Percentiles rank a stretch among this genome's conserved stretches.
These are phyloP conservation scores for Mortierella sp. DNA, from an alignment of 371 early-diverging fungal genomes.

Conservation along the genomic window DNA sequence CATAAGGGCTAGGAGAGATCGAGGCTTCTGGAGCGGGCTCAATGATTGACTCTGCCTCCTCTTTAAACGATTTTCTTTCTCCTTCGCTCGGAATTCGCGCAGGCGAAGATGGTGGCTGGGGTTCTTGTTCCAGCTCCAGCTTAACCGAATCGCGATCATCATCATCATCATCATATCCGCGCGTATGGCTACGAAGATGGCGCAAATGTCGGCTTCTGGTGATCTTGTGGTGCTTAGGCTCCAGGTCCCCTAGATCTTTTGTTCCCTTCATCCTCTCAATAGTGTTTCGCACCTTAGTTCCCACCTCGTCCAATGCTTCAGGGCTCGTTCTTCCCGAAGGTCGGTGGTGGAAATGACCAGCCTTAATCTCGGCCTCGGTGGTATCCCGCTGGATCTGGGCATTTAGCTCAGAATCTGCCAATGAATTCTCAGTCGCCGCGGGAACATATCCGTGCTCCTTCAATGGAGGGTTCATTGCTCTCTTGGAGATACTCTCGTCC, in stretches of 20 bases:
- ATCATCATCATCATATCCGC: constrained; percentile 2
- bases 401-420: constrained; percentile 14
- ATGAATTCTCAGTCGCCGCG: constrained; percentile 18
- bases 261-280: constrained; percentile 30
- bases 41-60: constrained; percentile 23
- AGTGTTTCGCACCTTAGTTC: constrained; percentile 11
- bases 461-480: constrained; percentile 30
- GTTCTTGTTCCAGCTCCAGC: neutral
- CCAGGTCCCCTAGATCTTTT: constrained; percentile 22
- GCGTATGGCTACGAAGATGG: neutral
- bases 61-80: neutral
- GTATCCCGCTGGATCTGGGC: constrained; percentile 12
- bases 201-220: neutral
- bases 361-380: constrained; percentile 20
- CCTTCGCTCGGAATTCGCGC: neutral
- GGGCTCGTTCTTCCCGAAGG: constrained; percentile 5
- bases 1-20: neutral
- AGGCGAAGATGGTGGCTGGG: too few species aligned
- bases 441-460: constrained; percentile 39
- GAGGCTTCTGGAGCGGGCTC: constrained; percentile 14
- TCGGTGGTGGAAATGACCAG: neutral
- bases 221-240: constrained; percentile 28
- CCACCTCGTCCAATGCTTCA: constrained; percentile 7
- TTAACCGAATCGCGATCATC: constrained; percentile 4
- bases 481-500: constrained; percentile 45